phyloP scores from a whole-genome alignment of 1,139 yeast genomes.

The Pichia sp. region DNA sequence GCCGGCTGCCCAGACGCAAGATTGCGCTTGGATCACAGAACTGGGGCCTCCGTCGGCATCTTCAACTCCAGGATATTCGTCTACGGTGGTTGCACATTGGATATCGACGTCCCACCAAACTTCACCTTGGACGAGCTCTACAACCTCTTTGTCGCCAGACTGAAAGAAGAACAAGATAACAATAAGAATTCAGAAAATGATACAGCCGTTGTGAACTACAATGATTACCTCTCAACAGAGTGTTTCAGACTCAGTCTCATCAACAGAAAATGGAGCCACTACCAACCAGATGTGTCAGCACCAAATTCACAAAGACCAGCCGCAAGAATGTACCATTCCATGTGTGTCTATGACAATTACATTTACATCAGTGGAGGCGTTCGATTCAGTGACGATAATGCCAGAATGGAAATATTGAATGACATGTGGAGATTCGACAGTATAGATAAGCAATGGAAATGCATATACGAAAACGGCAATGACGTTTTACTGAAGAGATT shows the following conservation, averaged over 20 bases:
- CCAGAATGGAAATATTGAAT: slow-evolving; percentile 46
- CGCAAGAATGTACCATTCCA: slow-evolving; percentile 59
- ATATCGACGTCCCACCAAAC: slow-evolving; percentile 34
- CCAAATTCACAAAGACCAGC: no score
- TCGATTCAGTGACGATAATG: slow-evolving; percentile 27
- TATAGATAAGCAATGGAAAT: slow-evolving; percentile 48
- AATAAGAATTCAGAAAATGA: not conserved
- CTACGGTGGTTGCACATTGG: slow-evolving; percentile 67
- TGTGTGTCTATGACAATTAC: slow-evolving; percentile 47
- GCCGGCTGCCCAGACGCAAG: slow-evolving; percentile 43
- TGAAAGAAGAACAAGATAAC: not conserved
- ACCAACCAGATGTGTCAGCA: slow-evolving; percentile 20
- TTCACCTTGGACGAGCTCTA: slow-evolving; percentile 20
- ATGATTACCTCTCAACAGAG: slow-evolving; percentile 35
- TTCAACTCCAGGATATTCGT: slow-evolving; percentile 59
- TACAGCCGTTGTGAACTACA: slow-evolving; percentile 15
- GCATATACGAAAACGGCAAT: slow-evolving; percentile 38
- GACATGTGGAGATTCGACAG: slow-evolving; percentile 69
- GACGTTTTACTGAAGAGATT: slow-evolving; percentile 39
- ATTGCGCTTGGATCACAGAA: slow-evolving; percentile 52
- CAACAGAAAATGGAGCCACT: slow-evolving; percentile 50
- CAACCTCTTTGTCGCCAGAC: slow-evolving; percentile 24
- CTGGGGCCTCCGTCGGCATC: slow-evolving; percentile 63
- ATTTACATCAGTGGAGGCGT: slow-evolving; percentile 67
- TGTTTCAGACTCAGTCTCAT: slow-evolving; percentile 56